Base-by-base conservation (phyloP, 2,329 filamentous ascomycete species). In the Talaromyces amestolkiae region DNA sequence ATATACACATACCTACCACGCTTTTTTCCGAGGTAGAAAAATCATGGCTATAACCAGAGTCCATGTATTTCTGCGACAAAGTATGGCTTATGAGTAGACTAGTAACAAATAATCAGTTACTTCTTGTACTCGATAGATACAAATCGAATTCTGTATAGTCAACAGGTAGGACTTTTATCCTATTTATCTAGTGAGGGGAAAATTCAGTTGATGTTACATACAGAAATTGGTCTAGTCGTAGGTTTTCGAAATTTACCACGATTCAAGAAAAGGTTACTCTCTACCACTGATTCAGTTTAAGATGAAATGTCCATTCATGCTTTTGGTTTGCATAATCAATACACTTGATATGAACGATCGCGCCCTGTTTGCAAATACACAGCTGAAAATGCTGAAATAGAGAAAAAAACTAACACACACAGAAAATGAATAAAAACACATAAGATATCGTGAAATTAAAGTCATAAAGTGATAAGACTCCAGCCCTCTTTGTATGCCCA, bases 361-460 rank as follows among this genome's bases (percentile, higher is more conserved):
- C 39, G 37, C 37, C 56, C 56, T 11, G 24, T 24, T 43, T 59
- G 56, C 39, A 45, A 45, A 59, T 59, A 33, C 56, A 45, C 15
- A 45, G 5, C 15, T 59, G 39, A 45, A 59, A 41, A 58, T 58
- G 56, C 56, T 58, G 35, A 43, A 31, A 39, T 1, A 19, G 7
- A 19, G 7, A 43, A 41, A n/a, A 59, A 15, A 31, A 37, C 24
- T 7, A 24, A 39, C 15, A 59, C 15, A 59, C 17, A 59, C 27
- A 27, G 15, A 59, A 59, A 59, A 31, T 59, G 56, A 35, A 43
- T 62, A 59, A 60, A 65, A 54, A 53, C 51, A 54, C 53, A 63
- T 43, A 51, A 66, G 53, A 61, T 43, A 63, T 60, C 51, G 17
- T 66, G 47, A 59, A 62, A 51, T 56, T 54, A 64, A 65, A 63